Percentiles rank a stretch among this genome's conserved stretches.
These are phyloP conservation scores for Dryadomyces quercivorus DNA, from an alignment of 2,329 filamentous ascomycete species.

Conservation along the genomic window DNA sequence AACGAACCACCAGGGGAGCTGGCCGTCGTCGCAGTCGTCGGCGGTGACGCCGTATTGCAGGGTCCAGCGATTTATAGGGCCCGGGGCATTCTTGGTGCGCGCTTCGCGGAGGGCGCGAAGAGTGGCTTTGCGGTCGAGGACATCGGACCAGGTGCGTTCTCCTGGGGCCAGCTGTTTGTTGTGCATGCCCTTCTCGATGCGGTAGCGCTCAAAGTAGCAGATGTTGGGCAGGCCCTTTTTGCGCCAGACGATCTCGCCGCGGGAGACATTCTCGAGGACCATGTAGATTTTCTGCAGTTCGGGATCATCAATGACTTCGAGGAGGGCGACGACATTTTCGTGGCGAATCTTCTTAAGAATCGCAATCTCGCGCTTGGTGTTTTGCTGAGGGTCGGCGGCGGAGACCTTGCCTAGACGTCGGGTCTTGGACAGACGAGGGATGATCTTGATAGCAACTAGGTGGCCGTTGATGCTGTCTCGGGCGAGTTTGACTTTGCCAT, in stretches of 20 bases:
- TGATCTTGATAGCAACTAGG: conserved; percentile 95
- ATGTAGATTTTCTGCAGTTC: conserved; percentile 97
- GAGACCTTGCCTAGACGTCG: conserved; percentile 78
- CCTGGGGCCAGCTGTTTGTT: conserved; percentile 46
- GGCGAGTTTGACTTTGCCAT: conserved; percentile 95
- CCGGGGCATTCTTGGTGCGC: conserved; percentile 35
- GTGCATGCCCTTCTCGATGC: conserved; percentile 61
- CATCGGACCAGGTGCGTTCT: conserved; percentile 47
- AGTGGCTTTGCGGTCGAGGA: conserved; percentile 45
- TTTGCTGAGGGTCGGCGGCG: conserved; percentile 53
- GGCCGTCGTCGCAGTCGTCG: conserved; percentile 32
- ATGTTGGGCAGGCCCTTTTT: conserved; percentile 78
- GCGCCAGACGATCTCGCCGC: conserved; percentile 89
- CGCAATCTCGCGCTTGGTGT: conserved; percentile 91
- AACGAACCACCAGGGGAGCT: conserved; percentile 23
- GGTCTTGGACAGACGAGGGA: conserved; percentile 88
- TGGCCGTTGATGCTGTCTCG: conserved; percentile 64
- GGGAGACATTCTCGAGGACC: conserved; percentile 86
- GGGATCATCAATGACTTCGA: conserved; percentile 96
- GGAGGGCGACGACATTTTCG: conserved; percentile 86
- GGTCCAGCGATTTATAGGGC: conserved; percentile 63
- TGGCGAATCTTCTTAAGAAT: conserved; percentile 97
- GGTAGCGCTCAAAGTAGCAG: conserved; percentile 67
- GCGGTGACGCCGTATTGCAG: conserved; percentile 61
- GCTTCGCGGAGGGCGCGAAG: conserved; percentile 42